Percentiles rank a stretch among this genome's conserved stretches.
These are phyloP conservation scores for Epichloe aotearoae DNA, from an alignment of 2,329 filamentous ascomycete species.

Conservation along the genomic window DNA sequence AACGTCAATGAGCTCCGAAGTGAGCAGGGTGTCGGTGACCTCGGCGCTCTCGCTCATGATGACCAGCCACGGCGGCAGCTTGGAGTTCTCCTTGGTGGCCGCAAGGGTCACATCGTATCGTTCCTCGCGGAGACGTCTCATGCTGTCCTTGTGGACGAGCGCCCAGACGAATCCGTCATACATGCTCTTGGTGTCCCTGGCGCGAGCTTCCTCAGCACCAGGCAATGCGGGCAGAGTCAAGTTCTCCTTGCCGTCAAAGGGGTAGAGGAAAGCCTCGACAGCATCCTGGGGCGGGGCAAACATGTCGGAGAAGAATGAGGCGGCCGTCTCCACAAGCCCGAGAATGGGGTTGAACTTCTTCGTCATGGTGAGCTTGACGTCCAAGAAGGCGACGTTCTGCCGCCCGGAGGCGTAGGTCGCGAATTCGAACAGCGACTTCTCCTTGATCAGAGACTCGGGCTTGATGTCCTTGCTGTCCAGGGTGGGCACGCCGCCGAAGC, in stretches of 20 bases:
- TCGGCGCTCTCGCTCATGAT: constrained; percentile 97
- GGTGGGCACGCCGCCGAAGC: constrained; percentile 50
- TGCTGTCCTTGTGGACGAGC: constrained; percentile 85
- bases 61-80: constrained; percentile 79
- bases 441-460: constrained; percentile 48
- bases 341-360: constrained; percentile 77
- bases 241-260: constrained; percentile 85
- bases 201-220: constrained; percentile 39
- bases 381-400: constrained; percentile 83
- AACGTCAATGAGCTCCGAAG: constrained; percentile 72
- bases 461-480: constrained; percentile 28
- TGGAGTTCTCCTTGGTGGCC: constrained; percentile 80
- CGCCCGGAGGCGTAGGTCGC: constrained; percentile 79
- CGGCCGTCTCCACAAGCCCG: constrained; percentile 45
- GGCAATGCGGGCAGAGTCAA: constrained; percentile 56
- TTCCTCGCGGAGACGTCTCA: constrained; percentile 81
- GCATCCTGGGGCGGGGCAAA: constrained; percentile 56
- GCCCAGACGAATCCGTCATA: constrained; percentile 94
- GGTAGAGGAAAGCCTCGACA: constrained; percentile 65
- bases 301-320: constrained; percentile 71
- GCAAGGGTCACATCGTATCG: constrained; percentile 92
- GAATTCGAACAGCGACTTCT: constrained; percentile 81
- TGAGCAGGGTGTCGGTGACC: constrained; percentile 77
- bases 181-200: constrained; percentile 47
- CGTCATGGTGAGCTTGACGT: constrained; percentile 66